Conservation (phyloP, 257 asterid species). For the Solanum commersonii region DNA sequence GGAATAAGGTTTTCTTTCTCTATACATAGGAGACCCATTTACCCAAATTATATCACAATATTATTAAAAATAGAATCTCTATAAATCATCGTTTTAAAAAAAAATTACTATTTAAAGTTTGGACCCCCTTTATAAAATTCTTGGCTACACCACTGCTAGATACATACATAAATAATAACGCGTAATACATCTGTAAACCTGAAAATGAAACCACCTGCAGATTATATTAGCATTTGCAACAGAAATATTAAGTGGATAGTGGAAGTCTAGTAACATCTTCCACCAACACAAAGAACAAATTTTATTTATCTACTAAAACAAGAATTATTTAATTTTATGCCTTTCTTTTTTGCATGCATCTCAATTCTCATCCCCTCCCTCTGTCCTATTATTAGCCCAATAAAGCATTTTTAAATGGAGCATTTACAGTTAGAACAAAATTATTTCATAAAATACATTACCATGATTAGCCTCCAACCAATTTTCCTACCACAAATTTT, state of each 20-base stretch:
- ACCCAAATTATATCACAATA: no score
- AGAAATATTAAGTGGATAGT: constrained; percentile 7
- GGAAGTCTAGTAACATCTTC: constrained; percentile 37
- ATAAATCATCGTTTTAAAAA: no score
- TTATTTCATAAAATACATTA: background rate
- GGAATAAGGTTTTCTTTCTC: no score
- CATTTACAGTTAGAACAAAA: background rate
- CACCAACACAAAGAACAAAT: constrained; percentile 17
- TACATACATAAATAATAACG: no score
- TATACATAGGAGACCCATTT: no score
- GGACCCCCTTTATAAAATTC: no score
- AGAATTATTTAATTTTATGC: background rate
- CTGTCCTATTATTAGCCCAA: background rate
- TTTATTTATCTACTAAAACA: background rate
- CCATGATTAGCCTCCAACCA: background rate
- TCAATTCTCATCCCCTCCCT: background rate
- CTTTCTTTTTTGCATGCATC: background rate
- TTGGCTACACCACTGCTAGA: no score
- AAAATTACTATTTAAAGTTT: no score
- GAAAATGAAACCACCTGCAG: background rate
- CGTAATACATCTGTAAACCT: background rate
- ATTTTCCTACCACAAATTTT: constrained; percentile 2
- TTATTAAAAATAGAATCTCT: no score
- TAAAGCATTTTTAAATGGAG: background rate
- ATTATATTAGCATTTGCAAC: background rate